These are phyloP conservation scores for Lithocarpus polystachyus DNA, from an alignment of 306 rosid genomes.

Conservation along the genomic window DNA sequence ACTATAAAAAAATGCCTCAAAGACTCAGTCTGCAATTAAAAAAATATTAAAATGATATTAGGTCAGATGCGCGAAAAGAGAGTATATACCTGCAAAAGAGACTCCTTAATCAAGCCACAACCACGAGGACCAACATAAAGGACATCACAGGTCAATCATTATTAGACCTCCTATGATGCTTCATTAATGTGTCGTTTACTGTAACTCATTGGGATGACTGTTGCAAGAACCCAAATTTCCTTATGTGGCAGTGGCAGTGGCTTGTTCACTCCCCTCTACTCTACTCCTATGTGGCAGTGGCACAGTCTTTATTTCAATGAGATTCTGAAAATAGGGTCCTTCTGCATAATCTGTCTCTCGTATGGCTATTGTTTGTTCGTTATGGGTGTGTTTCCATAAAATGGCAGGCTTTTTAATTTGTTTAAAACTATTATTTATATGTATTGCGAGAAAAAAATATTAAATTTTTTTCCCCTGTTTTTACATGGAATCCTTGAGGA, in stretches of 20 bases:
- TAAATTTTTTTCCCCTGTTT: no score
- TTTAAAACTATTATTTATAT: neutral
- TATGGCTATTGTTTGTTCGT: neutral
- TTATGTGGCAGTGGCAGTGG: neutral
- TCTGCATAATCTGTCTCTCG: neutral
- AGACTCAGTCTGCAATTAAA: neutral
- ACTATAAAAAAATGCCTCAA: no score
- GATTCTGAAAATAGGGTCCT: no score
- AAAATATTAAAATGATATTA: neutral
- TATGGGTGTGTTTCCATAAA: neutral
- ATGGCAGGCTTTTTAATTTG: neutral
- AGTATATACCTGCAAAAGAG: neutral
- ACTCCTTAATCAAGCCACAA: neutral
- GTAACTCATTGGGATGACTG: neutral
- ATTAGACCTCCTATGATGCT: neutral
- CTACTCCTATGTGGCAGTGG: neutral
- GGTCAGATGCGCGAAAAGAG: slow-evolving; percentile 13
- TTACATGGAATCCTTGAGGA: no score
- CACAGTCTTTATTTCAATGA: neutral
- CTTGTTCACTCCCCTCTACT: no score
- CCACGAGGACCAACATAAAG: slow-evolving; percentile 6
- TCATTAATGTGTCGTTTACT: neutral
- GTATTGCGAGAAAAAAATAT: no score
- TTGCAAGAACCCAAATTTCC: no score
- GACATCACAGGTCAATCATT: slow-evolving; percentile 1